Conservation (phyloP, 441 rosid species). For the Viola pubescens region DNA sequence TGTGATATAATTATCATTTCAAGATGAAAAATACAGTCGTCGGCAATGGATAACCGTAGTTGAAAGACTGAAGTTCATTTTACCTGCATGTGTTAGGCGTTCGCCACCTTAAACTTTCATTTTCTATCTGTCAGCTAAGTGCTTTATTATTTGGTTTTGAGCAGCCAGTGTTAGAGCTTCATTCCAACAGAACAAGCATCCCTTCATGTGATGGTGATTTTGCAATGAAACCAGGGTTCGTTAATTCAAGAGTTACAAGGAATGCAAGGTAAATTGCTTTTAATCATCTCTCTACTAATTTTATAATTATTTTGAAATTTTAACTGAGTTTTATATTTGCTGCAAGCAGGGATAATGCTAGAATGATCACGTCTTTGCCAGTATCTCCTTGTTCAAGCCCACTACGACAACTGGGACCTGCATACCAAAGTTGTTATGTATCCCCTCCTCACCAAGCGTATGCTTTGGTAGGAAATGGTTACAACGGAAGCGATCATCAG, state of each 20-base stretch:
- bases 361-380: conserved; percentile 69
- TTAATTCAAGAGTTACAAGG: conserved; percentile 35
- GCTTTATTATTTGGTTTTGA: conserved; percentile 14
- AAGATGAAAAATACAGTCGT: no score
- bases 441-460: conserved; percentile 75
- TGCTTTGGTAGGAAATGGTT: conserved; percentile 35
- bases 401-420: conserved; percentile 49
- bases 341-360: conserved; percentile 51
- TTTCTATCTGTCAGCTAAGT: conserved; percentile 14
- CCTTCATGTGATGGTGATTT: conserved; percentile 39
- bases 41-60: no score
- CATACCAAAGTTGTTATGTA: conserved; percentile 56
- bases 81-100: neutral
- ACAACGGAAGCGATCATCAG: conserved; percentile 42
- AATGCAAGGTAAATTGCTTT: conserved; percentile 45
- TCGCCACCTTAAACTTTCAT: neutral
- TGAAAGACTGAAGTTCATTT: no score
- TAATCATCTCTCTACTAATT: neutral
- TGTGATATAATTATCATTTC: no score
- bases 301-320: neutral
- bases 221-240: conserved; percentile 29
- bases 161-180: conserved; percentile 68
- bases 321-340: neutral
- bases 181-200: conserved; percentile 36
- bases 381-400: conserved; percentile 95